Evolutionary conservation across 345 rosid genomes (phyloP).

Genomic region (Mercurialis annua): DNA sequence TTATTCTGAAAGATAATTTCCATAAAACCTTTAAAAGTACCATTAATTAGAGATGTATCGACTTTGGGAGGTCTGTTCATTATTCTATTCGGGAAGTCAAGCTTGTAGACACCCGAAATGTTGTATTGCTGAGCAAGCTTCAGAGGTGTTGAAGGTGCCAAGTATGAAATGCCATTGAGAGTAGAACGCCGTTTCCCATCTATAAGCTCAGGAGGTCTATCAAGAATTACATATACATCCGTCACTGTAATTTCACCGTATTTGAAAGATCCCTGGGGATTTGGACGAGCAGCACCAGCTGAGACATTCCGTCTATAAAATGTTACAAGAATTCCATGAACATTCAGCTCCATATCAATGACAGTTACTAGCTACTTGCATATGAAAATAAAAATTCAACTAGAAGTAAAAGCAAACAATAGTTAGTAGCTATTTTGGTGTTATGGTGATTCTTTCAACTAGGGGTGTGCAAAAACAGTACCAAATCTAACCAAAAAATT

Average conservation of each 20-base stretch:
- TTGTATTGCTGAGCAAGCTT: constrained; percentile 84
- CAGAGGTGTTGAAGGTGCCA: constrained; percentile 78
- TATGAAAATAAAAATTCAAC: not conserved
- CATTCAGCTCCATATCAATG: constrained; percentile 7
- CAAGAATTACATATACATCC: constrained; percentile 70
- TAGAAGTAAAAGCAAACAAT: not conserved
- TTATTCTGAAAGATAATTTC: constrained; percentile 93
- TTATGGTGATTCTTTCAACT: too few relatives aligned
- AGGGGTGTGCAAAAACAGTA: too few relatives aligned
- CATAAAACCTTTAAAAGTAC: constrained; percentile 77
- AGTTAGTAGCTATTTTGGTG: not conserved
- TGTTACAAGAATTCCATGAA: constrained; percentile 7
- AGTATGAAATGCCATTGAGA: constrained; percentile 81
- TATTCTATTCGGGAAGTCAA: constrained; percentile 73
- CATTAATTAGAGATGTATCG: constrained; percentile 88
- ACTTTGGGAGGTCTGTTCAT: constrained; percentile 72
- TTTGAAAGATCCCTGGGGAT: constrained; percentile 92
- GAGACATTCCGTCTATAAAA: constrained; percentile 72
- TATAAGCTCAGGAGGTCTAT: constrained; percentile 68
- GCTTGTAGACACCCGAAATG: constrained; percentile 75
- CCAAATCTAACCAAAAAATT: too few relatives aligned
- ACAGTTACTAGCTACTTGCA: not conserved
- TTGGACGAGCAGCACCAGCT: constrained; percentile 91
- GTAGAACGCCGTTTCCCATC: constrained; percentile 57
- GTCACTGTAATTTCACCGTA: constrained; percentile 85